A percentile compares a stretch with the other conserved stretches of the same genome.
Evolutionary conservation across 2,329 filamentous ascomycete species (phyloP).

Genomic region (Ophiostoma sp.): DNA sequence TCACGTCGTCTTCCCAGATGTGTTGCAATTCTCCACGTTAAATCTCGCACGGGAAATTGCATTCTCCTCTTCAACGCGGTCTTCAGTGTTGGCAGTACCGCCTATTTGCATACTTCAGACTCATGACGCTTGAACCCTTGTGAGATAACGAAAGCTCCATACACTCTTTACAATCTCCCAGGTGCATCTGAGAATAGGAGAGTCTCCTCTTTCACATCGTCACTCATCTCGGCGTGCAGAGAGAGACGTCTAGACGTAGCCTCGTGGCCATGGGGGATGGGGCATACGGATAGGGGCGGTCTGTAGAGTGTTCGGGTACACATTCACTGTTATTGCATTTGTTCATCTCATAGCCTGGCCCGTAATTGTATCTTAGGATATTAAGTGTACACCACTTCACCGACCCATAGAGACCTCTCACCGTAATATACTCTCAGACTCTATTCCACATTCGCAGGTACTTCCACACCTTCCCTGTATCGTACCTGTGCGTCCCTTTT

Average conservation of each 20-base stretch:
- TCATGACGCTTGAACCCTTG: too few relatives aligned
- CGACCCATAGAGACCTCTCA: background rate
- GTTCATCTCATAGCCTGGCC: too few relatives aligned
- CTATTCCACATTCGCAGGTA: background rate
- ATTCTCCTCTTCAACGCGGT: background rate
- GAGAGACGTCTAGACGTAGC: too few relatives aligned
- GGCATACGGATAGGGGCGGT: too few relatives aligned
- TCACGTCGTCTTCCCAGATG: conserved; percentile 7
- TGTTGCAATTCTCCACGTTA: conserved; percentile 14
- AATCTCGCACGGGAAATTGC: conserved; percentile 13
- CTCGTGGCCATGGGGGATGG: too few relatives aligned
- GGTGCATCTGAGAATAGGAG: too few relatives aligned
- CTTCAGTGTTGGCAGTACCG: background rate
- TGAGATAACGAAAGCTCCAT: too few relatives aligned
- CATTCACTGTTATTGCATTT: too few relatives aligned
- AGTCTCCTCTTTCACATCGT: too few relatives aligned
- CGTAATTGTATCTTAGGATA: background rate
- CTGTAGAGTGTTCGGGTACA: too few relatives aligned
- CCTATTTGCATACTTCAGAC: background rate
- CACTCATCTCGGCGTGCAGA: too few relatives aligned
- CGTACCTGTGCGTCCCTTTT: conserved; percentile 5
- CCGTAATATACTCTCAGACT: background rate
- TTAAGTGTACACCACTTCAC: background rate
- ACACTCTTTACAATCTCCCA: too few relatives aligned
- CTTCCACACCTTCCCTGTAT: background rate